A percentile compares a stretch with the other conserved stretches of the same genome.
These are phyloP conservation scores for Collybia nuda DNA, from an alignment of 768 basidiomycete species.

Conservation along the genomic window DNA sequence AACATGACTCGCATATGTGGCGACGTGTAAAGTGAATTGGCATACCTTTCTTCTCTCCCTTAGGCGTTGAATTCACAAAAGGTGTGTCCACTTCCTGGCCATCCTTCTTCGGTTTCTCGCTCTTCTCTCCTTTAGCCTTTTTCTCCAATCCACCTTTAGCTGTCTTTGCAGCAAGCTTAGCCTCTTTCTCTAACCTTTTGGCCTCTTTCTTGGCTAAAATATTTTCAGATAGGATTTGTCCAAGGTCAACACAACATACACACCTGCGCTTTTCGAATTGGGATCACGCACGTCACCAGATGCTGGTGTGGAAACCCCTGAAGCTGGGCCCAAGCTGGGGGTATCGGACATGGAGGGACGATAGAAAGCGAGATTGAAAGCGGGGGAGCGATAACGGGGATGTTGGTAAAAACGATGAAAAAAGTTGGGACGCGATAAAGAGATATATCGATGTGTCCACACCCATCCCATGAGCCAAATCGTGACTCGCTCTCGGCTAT, in stretches of 20 bases:
- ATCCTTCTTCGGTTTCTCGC: constrained; percentile 65
- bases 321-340: not conserved
- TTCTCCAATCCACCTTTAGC: constrained; percentile 59
- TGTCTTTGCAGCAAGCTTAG: constrained; percentile 72
- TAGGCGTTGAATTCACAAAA: constrained; percentile 89
- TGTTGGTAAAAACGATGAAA: constrained; percentile 6
- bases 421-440: constrained; percentile 2
- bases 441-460: constrained; percentile 16
- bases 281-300: constrained; percentile 29
- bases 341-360: not conserved
- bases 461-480: constrained; percentile 7
- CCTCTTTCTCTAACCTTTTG: constrained; percentile 76
- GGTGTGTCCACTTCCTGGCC: constrained; percentile 58
- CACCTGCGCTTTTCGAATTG: constrained; percentile 44
- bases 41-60: constrained; percentile 92
- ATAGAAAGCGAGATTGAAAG: not conserved
- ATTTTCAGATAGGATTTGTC: not conserved
- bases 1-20: not conserved
- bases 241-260: not conserved
- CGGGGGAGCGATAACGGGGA: not conserved
- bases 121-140: constrained; percentile 57
- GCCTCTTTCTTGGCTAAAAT: constrained; percentile 79
- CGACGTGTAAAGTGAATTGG: not conserved
- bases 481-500: constrained; percentile 12
- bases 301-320: constrained; percentile 3